Percentiles rank a stretch among this genome's conserved stretches.
Evolutionary conservation across 2,329 filamentous ascomycete species (phyloP).

Genomic region (Beauveria asiatica): DNA sequence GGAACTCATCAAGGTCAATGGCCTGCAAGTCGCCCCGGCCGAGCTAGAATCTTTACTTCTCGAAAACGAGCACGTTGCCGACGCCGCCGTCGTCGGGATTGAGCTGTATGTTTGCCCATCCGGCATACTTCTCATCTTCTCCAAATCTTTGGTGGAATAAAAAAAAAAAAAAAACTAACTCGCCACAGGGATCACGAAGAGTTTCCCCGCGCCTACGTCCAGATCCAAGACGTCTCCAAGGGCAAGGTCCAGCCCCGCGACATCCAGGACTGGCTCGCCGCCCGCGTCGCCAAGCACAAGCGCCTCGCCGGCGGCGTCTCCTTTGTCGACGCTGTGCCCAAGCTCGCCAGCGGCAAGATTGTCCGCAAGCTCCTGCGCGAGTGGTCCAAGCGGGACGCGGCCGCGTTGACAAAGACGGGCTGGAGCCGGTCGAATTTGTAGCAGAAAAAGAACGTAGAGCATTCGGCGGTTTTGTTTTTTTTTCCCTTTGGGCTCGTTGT

Average conservation of each 20-base stretch:
- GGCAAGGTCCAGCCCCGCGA: constrained; percentile 39
- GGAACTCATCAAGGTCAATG: constrained; percentile 53
- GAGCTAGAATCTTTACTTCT: constrained; percentile 46
- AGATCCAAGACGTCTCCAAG: constrained; percentile 36
- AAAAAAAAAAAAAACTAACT: too few relatives aligned
- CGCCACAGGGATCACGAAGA: constrained; percentile 35
- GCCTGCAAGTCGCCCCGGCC: constrained; percentile 51
- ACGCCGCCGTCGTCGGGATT: constrained; percentile 47
- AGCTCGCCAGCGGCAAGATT: constrained; percentile 50
- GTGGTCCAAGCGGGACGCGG: constrained; percentile 46
- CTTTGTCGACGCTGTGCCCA: constrained; percentile 49
- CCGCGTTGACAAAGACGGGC: constrained; percentile 18
- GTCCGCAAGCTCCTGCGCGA: constrained; percentile 46
- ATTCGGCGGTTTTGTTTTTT: too few relatives aligned
- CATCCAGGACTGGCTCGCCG: constrained; percentile 40
- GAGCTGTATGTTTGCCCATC: constrained; percentile 29
- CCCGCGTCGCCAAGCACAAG: constrained; percentile 43
- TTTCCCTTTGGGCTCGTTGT: too few relatives aligned
- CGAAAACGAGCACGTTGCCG: constrained; percentile 41
- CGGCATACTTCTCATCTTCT: too few relatives aligned
- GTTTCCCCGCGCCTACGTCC: constrained; percentile 45
- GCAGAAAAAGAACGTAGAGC: constrained; percentile 13
- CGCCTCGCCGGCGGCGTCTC: constrained; percentile 41
- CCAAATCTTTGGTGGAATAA: too few relatives aligned
- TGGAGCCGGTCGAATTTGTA: constrained; percentile 23